Conservation (phyloP, 257 asterid genomes). For the Forsythia suspensa region DNA sequence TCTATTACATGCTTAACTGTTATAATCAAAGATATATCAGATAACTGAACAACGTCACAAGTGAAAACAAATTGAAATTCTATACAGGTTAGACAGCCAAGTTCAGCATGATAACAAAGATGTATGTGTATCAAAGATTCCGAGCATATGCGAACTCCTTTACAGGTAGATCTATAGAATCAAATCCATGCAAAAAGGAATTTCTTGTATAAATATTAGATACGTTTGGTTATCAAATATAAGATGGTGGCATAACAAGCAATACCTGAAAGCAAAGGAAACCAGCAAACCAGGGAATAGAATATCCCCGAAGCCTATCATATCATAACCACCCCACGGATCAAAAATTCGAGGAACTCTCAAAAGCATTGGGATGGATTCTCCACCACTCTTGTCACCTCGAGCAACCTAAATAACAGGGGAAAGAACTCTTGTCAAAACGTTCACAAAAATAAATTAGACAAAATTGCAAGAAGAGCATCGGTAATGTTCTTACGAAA, state of each 20-base stretch:
- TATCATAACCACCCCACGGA: constrained; percentile 91
- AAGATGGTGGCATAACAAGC: background rate
- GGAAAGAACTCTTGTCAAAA: constrained; percentile 1
- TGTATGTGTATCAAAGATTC: background rate
- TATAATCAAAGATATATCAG: background rate
- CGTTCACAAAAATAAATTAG: background rate
- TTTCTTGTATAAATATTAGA: background rate
- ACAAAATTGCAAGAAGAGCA: constrained; percentile 3
- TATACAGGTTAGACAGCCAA: background rate
- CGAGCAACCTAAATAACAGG: constrained; percentile 70
- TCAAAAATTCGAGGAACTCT: constrained; percentile 85
- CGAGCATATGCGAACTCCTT: background rate
- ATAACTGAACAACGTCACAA: background rate
- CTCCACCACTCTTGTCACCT: constrained; percentile 93
- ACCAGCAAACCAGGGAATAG: constrained; percentile 92
- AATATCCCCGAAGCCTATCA: constrained; percentile 98
- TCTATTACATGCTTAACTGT: background rate
- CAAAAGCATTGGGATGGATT: constrained; percentile 97
- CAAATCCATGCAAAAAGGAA: constrained; percentile 1
- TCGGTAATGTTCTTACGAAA: background rate
- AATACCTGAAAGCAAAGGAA: constrained; percentile 78
- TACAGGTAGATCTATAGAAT: background rate
- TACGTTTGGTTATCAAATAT: background rate
- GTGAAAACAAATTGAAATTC: background rate
- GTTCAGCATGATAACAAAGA: background rate